Conservation (phyloP, 2,329 filamentous ascomycete species). For the Fusarium sp. region DNA sequence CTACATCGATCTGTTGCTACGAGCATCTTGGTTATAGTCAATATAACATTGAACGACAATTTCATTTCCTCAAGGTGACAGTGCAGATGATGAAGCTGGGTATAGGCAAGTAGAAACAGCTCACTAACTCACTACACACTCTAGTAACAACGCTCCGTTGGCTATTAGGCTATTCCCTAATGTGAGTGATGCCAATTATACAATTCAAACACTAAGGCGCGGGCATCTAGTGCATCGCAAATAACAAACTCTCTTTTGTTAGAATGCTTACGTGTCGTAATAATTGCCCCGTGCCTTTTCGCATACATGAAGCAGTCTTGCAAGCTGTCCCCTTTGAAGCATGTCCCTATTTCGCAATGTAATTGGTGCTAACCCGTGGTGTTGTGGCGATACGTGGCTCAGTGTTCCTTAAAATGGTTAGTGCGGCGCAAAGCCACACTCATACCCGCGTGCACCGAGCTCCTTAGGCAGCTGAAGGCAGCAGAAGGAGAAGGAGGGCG, state of each 20-base stretch:
- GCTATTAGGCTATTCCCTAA: neutral
- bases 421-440: slow-evolving; percentile 26
- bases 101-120: neutral
- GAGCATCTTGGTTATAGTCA: slow-evolving; percentile 14
- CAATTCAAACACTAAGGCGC: neutral
- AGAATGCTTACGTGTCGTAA: neutral
- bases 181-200: neutral
- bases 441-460: slow-evolving; percentile 28
- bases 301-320: slow-evolving; percentile 13
- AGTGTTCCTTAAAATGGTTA: slow-evolving; percentile 28
- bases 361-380: slow-evolving; percentile 31
- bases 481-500: slow-evolving; percentile 38
- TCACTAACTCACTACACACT: neutral
- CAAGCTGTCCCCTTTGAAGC: slow-evolving; percentile 31
- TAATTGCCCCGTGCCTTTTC: neutral
- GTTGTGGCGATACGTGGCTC: slow-evolving; percentile 44
- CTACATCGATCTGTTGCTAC: slow-evolving; percentile 3
- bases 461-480: slow-evolving; percentile 36
- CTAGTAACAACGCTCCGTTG: neutral
- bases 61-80: neutral
- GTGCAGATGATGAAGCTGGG: neutral
- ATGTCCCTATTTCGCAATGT: slow-evolving; percentile 18
- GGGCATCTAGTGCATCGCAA: neutral
- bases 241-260: neutral
- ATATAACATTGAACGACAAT: slow-evolving; percentile 6